A percentile compares a stretch with the other conserved stretches of the same genome.
Evolutionary conservation across 169 alveolate genomes (phyloP).

Genomic region (Besnoitia besnoiti): DNA sequence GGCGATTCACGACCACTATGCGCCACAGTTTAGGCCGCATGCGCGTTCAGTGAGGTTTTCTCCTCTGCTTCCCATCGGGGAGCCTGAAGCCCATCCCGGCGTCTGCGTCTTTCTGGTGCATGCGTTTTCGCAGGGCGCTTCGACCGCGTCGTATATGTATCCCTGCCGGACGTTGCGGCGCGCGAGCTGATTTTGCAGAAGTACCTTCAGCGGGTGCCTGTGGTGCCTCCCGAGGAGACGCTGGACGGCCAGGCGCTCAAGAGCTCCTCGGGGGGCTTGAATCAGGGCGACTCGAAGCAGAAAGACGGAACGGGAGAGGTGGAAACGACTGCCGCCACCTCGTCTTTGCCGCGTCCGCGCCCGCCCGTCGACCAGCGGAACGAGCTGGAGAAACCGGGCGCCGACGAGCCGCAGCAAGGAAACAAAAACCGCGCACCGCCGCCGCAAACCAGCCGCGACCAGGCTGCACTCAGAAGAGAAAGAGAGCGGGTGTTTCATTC

Average conservation of each 20-base stretch:
- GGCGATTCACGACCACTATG: no score
- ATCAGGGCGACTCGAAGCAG: background rate
- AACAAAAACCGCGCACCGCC: background rate
- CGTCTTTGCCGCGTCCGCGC: background rate
- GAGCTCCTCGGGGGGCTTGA: background rate
- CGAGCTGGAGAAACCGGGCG: background rate
- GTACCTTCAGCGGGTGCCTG: conserved; percentile 67
- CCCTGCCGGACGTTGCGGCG: conserved; percentile 97
- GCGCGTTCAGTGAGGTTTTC: no score
- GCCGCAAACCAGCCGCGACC: background rate
- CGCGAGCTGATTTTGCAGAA: conserved; percentile 80
- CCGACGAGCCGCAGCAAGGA: background rate
- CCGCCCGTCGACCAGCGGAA: background rate
- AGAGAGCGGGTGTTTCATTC: no score
- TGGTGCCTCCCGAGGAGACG: conserved; percentile 22
- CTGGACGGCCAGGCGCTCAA: background rate
- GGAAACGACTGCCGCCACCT: background rate
- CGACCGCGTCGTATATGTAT: conserved; percentile 97
- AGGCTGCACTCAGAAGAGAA: background rate
- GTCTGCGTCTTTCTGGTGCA: no score
- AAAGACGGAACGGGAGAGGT: background rate
- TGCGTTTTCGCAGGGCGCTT: conserved; percentile 83
- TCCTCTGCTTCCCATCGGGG: no score
- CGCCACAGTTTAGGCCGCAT: no score
- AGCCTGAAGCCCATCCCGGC: no score